These are phyloP conservation scores for Hippophae rhamnoides DNA, from an alignment of 306 rosid genomes.

Conservation along the genomic window DNA sequence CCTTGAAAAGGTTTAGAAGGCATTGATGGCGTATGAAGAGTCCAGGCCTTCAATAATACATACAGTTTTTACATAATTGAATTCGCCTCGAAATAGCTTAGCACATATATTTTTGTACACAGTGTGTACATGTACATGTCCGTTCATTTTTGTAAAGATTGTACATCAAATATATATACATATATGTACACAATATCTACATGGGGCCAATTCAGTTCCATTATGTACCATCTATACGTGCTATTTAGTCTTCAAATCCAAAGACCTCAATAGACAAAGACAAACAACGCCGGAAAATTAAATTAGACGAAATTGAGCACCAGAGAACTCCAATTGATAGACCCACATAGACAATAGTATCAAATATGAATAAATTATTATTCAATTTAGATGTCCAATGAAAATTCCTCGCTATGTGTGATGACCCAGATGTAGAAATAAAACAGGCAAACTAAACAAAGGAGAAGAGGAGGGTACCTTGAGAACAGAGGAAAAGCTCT, in stretches of 20 bases:
- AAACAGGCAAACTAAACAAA: not conserved
- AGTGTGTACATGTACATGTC: too few species aligned
- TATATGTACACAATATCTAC: too few species aligned
- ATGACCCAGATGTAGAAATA: not conserved
- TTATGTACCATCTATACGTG: not conserved
- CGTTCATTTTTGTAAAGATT: too few species aligned
- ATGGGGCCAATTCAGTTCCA: not conserved
- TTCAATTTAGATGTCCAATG: not conserved
- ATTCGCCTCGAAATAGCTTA: too few species aligned
- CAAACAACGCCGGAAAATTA: not conserved
- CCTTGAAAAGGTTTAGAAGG: too few species aligned
- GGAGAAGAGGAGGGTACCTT: constrained; percentile 34
- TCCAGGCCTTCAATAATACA: too few species aligned
- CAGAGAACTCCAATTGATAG: not conserved
- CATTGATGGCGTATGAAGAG: too few species aligned
- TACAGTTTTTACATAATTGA: too few species aligned
- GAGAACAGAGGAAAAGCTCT: constrained; percentile 77
- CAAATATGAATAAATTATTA: not conserved
- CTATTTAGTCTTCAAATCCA: too few species aligned
- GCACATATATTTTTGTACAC: too few species aligned
- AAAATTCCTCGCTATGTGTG: not conserved
- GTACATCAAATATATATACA: too few species aligned
- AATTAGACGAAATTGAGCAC: constrained; percentile 6
- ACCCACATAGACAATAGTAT: not conserved
- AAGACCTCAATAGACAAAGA: not conserved